Evolutionary conservation across 2,329 filamentous ascomycete species (phyloP).

Genomic region (Lachnellula occidentalis): DNA sequence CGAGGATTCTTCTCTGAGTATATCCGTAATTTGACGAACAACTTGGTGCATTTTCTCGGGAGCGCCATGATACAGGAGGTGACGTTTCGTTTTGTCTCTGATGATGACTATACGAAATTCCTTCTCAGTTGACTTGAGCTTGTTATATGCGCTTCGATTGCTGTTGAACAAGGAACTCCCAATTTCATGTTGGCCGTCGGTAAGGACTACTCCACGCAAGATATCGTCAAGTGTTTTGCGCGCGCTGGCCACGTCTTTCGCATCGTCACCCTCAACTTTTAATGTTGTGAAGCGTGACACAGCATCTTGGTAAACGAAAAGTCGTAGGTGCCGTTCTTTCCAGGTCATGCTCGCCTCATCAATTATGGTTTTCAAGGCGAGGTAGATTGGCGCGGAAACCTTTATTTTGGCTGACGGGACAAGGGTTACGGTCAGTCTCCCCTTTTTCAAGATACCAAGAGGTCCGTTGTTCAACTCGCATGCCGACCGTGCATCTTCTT

Average conservation of each 20-base stretch:
- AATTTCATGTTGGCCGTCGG: neutral
- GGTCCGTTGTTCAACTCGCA: slow-evolving; percentile 5
- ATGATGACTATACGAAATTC: slow-evolving; percentile 19
- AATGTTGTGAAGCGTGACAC: slow-evolving; percentile 3
- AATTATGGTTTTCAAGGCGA: slow-evolving; percentile 5
- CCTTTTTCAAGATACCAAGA: slow-evolving; percentile 4
- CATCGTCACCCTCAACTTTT: slow-evolving; percentile 6
- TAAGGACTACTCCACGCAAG: slow-evolving; percentile 5
- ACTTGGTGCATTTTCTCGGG: slow-evolving; percentile 19
- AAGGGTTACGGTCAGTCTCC: slow-evolving; percentile 8
- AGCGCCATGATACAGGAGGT: slow-evolving; percentile 21
- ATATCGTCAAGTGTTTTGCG: slow-evolving; percentile 4
- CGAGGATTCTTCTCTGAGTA: slow-evolving; percentile 15
- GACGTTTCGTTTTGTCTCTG: slow-evolving; percentile 21
- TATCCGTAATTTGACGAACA: slow-evolving; percentile 11
- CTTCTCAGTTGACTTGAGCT: slow-evolving; percentile 21
- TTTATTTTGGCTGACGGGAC: slow-evolving; percentile 9
- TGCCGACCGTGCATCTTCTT: slow-evolving; percentile 9
- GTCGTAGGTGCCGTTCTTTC: neutral
- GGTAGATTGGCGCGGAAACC: slow-evolving; percentile 5
- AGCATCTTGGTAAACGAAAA: slow-evolving; percentile 2
- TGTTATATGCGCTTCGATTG: slow-evolving; percentile 18
- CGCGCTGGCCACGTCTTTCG: slow-evolving; percentile 3
- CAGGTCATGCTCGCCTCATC: slow-evolving; percentile 1
- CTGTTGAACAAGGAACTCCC: slow-evolving; percentile 11